These are phyloP conservation scores for Penicillium antarcticum DNA, from an alignment of 495 filamentous ascomycete species.

Conservation along the genomic window DNA sequence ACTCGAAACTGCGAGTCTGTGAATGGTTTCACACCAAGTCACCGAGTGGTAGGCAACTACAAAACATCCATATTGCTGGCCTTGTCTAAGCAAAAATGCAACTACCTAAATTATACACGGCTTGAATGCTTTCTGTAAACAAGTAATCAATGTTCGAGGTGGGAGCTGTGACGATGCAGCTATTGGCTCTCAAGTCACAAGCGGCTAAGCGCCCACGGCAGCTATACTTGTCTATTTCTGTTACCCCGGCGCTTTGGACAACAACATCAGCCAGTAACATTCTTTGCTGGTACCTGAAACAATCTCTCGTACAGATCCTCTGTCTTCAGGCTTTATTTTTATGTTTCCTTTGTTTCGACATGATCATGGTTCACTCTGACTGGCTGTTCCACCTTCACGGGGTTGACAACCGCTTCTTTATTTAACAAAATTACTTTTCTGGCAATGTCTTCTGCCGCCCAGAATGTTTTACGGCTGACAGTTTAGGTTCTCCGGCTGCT, in stretches of 20 bases:
- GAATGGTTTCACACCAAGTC: neutral
- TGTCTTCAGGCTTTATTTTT: conserved; percentile 17
- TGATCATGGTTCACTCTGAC: conserved; percentile 8
- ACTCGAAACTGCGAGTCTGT: neutral
- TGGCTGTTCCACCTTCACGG: conserved; percentile 7
- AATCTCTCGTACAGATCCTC: conserved; percentile 3
- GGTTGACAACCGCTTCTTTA: conserved; percentile 14
- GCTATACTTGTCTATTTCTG: conserved; percentile 20
- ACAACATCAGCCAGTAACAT: conserved; percentile 7
- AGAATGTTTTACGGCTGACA: neutral
- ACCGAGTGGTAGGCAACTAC: neutral
- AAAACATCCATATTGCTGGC: too few species aligned
- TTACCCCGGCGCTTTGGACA: conserved; percentile 8
- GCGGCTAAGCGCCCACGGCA: conserved; percentile 20
- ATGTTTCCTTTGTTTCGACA: conserved; percentile 15
- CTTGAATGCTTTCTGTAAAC: neutral
- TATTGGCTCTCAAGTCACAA: conserved; percentile 17
- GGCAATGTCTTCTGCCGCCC: conserved; percentile 13
- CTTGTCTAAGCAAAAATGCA: neutral
- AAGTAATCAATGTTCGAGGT: conserved; percentile 11
- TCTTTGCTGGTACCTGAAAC: conserved; percentile 22
- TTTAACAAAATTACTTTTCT: conserved; percentile 1
- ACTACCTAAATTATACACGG: neutral
- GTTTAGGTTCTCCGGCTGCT: neutral
- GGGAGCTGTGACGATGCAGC: neutral